These are phyloP conservation scores for Pholiota microspora DNA, from an alignment of 768 basidiomycete genomes.

Conservation along the genomic window DNA sequence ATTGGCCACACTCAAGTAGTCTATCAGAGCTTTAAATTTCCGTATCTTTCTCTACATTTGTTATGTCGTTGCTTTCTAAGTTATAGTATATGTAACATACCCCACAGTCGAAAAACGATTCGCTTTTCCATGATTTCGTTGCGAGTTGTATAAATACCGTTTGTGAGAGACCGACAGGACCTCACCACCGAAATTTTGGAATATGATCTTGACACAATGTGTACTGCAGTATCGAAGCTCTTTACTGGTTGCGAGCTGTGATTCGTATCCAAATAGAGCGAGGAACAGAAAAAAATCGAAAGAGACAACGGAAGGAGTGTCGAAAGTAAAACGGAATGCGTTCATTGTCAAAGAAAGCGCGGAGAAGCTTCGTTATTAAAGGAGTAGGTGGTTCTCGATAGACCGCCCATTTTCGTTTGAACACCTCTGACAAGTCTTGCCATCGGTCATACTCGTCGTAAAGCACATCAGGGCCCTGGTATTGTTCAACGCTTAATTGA, in stretches of 20 bases:
- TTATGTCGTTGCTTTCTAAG: neutral
- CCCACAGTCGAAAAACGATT: no score
- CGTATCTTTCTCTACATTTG: neutral
- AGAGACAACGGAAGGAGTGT: neutral
- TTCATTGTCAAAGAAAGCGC: neutral
- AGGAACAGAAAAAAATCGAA: neutral
- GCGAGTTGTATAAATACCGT: no score
- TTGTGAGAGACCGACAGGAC: no score
- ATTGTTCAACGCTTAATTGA: neutral
- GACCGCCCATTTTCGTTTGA: neutral
- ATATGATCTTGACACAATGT: no score
- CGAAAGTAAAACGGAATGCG: neutral
- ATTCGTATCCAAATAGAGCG: neutral
- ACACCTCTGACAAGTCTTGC: neutral
- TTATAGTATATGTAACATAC: neutral
- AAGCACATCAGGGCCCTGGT: neutral
- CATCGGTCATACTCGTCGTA: slow-evolving; percentile 6
- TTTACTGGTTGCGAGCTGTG: neutral
- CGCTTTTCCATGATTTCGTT: no score
- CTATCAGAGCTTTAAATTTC: neutral
- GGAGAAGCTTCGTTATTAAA: neutral
- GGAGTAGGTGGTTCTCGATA: neutral
- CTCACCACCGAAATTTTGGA: no score
- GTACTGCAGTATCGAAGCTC: no score
- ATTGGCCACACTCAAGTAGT: neutral